Evolutionary conservation across 345 rosid genomes (phyloP).

Genomic region (Salix viminalis): DNA sequence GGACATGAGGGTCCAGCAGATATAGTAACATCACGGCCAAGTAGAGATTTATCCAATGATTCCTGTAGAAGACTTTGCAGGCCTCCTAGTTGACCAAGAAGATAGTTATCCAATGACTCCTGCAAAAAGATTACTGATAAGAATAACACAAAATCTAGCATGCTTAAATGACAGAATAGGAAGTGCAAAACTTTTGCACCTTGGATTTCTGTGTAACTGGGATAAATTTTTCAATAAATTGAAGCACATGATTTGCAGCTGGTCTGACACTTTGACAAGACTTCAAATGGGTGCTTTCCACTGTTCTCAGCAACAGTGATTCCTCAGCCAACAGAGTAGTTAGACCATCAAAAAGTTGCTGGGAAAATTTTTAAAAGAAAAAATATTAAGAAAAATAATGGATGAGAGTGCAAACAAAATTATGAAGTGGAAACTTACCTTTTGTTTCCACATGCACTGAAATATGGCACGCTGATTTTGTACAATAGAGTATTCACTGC

Average conservation of each 20-base stretch:
- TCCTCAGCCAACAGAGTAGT: constrained; percentile 52
- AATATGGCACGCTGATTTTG: constrained; percentile 46
- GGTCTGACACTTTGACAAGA: constrained; percentile 54
- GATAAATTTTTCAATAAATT: constrained; percentile 50
- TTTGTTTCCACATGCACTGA: constrained; percentile 73
- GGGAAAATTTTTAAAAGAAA: constrained; percentile 21
- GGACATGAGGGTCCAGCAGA: constrained; percentile 26
- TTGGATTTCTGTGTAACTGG: constrained; percentile 56
- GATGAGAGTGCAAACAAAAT: not conserved
- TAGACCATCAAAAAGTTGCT: constrained; percentile 73
- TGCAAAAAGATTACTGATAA: constrained; percentile 30
- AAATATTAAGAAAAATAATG: not conserved
- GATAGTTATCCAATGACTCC: constrained; percentile 67
- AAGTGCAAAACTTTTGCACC: constrained; percentile 38
- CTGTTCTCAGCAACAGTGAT: constrained; percentile 50
- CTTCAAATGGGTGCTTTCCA: constrained; percentile 48
- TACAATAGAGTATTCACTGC: constrained; percentile 39
- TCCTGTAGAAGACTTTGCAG: constrained; percentile 20
- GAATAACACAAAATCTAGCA: constrained; percentile 18
- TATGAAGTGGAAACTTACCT: constrained; percentile 42
- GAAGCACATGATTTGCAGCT: constrained; percentile 40
- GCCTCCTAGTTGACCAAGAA: constrained; percentile 42
- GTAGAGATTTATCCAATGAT: constrained; percentile 5
- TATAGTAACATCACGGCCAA: not conserved
- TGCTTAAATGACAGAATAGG: not conserved